Conservation (phyloP, 257 asterid genomes). For the Przewalskia tangutica region DNA sequence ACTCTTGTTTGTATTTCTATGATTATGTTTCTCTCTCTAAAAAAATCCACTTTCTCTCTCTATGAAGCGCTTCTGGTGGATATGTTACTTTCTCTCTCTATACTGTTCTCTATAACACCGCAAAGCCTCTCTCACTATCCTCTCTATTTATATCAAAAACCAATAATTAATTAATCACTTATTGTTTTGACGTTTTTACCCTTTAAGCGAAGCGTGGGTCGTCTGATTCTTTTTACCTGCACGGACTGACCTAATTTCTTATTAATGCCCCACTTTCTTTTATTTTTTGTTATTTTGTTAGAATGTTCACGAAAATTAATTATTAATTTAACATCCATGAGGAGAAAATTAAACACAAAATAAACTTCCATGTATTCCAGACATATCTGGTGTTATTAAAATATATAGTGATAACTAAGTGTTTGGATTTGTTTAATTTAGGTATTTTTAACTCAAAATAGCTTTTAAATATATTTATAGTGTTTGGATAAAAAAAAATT, state of each 20-base stretch:
- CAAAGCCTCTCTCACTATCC: slow-evolving; percentile 7
- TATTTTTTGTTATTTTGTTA: not conserved
- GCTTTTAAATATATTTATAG: too few relatives aligned
- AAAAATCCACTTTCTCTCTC: slow-evolving; percentile 17
- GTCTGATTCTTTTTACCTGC: not conserved
- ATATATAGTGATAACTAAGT: not conserved
- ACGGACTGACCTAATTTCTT: slow-evolving; percentile 7
- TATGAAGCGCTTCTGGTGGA: not conserved
- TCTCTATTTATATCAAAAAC: slow-evolving; percentile 15
- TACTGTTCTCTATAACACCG: not conserved
- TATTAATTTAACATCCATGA: not conserved
- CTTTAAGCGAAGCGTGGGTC: not conserved
- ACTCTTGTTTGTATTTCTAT: not conserved
- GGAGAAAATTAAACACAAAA: not conserved
- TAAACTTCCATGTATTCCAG: not conserved
- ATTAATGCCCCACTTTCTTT: not conserved
- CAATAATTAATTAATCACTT: not conserved
- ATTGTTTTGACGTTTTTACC: not conserved
- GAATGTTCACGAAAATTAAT: not conserved
- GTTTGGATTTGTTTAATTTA: too few relatives aligned
- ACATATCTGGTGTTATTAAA: not conserved
- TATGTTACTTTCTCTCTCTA: not conserved
- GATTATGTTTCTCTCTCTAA: slow-evolving; percentile 9
- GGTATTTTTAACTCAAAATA: too few relatives aligned
- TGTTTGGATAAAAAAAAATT: too few relatives aligned